A percentile compares a stretch with the other conserved stretches of the same genome.
Evolutionary conservation across 768 basidiomycete genomes (phyloP).

Genomic region (Serendipita sp.): DNA sequence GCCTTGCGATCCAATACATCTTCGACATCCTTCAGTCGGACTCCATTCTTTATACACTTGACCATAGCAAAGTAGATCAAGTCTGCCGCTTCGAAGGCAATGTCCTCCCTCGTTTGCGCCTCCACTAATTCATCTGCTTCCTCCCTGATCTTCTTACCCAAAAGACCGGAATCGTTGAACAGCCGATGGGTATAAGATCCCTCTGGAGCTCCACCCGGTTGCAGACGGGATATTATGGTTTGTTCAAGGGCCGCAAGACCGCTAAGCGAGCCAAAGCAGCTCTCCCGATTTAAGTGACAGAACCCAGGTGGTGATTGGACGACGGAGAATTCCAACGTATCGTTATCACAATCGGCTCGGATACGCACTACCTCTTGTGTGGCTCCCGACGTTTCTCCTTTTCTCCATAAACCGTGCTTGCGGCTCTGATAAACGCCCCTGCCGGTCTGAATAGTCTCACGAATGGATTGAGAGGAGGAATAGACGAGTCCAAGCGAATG

Average conservation of each 20-base stretch:
- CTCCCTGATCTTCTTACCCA: slow-evolving; percentile 91
- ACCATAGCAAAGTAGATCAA: slow-evolving; percentile 82
- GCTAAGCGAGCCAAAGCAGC: slow-evolving; percentile 71
- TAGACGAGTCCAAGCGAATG: slow-evolving; percentile 86
- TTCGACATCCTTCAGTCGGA: slow-evolving; percentile 71
- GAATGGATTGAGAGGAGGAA: slow-evolving; percentile 74
- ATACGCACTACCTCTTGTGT: slow-evolving; percentile 77
- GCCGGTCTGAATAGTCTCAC: slow-evolving; percentile 72
- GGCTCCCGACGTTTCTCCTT: slow-evolving; percentile 91
- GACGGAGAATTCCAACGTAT: slow-evolving; percentile 82
- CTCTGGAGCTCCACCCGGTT: slow-evolving; percentile 46
- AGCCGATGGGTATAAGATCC: slow-evolving; percentile 85
- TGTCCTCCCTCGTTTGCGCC: slow-evolving; percentile 58
- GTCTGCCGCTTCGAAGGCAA: slow-evolving; percentile 93
- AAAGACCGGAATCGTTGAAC: slow-evolving; percentile 65
- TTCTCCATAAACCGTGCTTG: slow-evolving; percentile 90
- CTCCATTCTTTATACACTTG: slow-evolving; percentile 69
- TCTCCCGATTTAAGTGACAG: slow-evolving; percentile 74
- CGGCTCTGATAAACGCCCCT: slow-evolving; percentile 93
- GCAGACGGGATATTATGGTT: slow-evolving; percentile 55
- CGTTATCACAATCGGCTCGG: slow-evolving; percentile 78
- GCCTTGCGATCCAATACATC: slow-evolving; percentile 70
- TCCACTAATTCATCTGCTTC: slow-evolving; percentile 94
- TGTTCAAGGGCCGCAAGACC: slow-evolving; percentile 70
- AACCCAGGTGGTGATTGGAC: slow-evolving; percentile 82